Evolutionary conservation across 73 alveolate species (phyloP), one percentile per base, ranked within the genome.

Genomic region (Breviolum minutum): DNA sequence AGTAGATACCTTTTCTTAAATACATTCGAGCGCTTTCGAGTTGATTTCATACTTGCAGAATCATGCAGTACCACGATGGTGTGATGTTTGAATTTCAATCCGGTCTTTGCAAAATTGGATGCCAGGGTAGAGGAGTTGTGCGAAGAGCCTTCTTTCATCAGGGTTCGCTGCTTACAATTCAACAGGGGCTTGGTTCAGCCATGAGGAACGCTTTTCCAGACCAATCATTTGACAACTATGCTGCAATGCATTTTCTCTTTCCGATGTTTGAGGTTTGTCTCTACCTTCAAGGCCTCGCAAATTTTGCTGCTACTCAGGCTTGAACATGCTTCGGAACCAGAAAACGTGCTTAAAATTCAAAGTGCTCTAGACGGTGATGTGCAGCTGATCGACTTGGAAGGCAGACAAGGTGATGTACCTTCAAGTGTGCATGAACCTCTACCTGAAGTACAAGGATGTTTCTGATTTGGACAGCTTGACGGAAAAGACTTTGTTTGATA

Each of bases 381-480:
- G 54, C 84, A 40, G 19, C 13, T 16, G 64, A 12, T 40, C 16
- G 60, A 24, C 71, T 17, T 17, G 60, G 7, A 82, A 92, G 99
- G 99, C 99, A 22, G 99, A 94, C 94, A 94, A 94, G 73, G 99
- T 94, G 63, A 80, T 94, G 99, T 94, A 94, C 86, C 76, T 94
- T 40, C 93, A 94, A 26, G 99, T 94, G 63, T 94, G 99, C 90
- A 80, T 80, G 94, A 94, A 94, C 60, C 99, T 94, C 61, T 94
- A 94, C 99, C 64, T 94, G 94, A 94, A 80, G 94, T 94, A 94
- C 99, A 94, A 94, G 99, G 98, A 89, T n/a, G 90, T 17, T 40
- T 16, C 30, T 12, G 90, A 20, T 9, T 32, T 82, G 20, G 27
- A 82, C 48, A 16, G 16, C 80, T 85, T 10, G 10, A 71, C 81